Conservation (phyloP, 78 protist species). For the Dictyostelium intermedium region DNA sequence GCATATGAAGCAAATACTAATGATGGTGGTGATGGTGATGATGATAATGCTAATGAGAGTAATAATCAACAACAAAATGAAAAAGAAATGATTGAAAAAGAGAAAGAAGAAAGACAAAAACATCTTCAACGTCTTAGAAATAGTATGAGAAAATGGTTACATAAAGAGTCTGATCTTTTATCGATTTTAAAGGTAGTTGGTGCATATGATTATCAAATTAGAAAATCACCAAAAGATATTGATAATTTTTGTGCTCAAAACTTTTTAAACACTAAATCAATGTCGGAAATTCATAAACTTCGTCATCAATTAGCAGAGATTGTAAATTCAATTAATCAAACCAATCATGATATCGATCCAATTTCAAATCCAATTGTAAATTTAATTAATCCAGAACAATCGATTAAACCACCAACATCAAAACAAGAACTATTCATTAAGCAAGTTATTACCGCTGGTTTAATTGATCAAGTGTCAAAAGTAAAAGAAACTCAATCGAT, state of each 20-base stretch:
- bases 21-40: not conserved
- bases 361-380: not conserved
- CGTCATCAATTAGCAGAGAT: slow-evolving; percentile 61
- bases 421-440: slow-evolving; percentile 66
- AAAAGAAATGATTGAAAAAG: slow-evolving; percentile 38
- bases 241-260: slow-evolving; percentile 31
- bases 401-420: slow-evolving; percentile 52
- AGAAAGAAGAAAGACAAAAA: slow-evolving; percentile 26
- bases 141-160: slow-evolving; percentile 39
- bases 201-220: slow-evolving; percentile 71
- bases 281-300: slow-evolving; percentile 72
- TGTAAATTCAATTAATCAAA: slow-evolving; percentile 5
- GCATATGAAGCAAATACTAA: not conserved
- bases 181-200: slow-evolving; percentile 69
- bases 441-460: slow-evolving; percentile 78
- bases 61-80: not conserved
- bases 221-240: not conserved
- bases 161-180: slow-evolving; percentile 52
- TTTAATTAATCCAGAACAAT: not conserved
- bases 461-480: slow-evolving; percentile 73
- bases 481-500: not conserved
- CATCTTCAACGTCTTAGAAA: slow-evolving; percentile 6
- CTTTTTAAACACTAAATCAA: slow-evolving; percentile 51
- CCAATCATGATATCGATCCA: not conserved
- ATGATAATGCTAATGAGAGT: not conserved